Conservation (phyloP, 2,329 filamentous ascomycete genomes). For the Penicillium sp. region DNA sequence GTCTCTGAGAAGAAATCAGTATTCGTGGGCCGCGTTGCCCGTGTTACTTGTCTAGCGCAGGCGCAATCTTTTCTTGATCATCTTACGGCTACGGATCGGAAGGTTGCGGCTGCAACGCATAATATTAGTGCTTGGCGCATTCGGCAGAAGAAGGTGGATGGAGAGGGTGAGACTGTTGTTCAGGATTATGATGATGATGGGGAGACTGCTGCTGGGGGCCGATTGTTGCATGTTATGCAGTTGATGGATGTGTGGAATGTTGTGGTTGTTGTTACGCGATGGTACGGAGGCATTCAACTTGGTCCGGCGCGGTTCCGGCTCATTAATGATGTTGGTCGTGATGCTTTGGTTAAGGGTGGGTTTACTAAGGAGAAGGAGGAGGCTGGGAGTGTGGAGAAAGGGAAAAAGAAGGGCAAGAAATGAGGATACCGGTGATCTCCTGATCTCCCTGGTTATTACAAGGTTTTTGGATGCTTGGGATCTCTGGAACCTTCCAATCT, state of each 20-base stretch:
- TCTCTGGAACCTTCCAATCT: background rate
- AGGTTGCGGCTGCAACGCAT: conserved; percentile 81
- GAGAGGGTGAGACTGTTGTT: conserved; percentile 54
- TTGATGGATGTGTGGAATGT: conserved; percentile 91
- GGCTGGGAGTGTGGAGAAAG: conserved; percentile 48
- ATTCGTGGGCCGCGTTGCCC: conserved; percentile 75
- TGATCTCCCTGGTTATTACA: background rate
- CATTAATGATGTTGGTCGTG: conserved; percentile 82
- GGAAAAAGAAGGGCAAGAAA: conserved; percentile 53
- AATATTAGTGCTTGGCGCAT: conserved; percentile 97
- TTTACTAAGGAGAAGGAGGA: conserved; percentile 51
- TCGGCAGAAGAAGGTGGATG: conserved; percentile 40
- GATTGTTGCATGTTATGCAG: conserved; percentile 86
- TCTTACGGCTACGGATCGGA: conserved; percentile 77
- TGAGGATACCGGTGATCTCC: conserved; percentile 16
- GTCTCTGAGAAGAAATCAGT: conserved; percentile 80
- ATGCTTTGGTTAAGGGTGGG: conserved; percentile 75
- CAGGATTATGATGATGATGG: conserved; percentile 97
- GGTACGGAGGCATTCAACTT: conserved; percentile 90
- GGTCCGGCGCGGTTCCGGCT: conserved; percentile 86
- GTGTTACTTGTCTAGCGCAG: conserved; percentile 66
- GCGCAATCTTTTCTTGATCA: conserved; percentile 70
- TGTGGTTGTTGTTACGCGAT: conserved; percentile 88
- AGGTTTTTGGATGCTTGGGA: background rate
- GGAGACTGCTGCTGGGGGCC: conserved; percentile 83